Evolutionary conservation across 345 rosid species (phyloP), one percentile per base, ranked within the genome.

Genomic region (Brassica juncea): DNA sequence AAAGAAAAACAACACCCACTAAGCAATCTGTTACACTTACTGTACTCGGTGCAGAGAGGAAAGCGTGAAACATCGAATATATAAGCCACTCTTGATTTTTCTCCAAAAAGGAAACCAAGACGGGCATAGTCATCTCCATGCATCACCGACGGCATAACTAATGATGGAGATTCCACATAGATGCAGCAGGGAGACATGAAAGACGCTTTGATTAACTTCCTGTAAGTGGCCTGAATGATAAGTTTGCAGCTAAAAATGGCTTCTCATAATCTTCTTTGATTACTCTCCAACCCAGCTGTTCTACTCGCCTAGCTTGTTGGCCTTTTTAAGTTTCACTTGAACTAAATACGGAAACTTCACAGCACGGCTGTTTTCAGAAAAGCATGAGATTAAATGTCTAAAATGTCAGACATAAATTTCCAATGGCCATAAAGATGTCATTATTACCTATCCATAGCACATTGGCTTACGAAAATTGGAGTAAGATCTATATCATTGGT

Each of bases 111-210:
- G 77, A 85, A 95, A 80, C 97, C 98, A 70, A 95, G 84, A 74
- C 83, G 89, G 66, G 91, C 67, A 83, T 93, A 95, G 68, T 95
- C 98, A 87, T 93, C 99, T 83, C 99, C 99, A 81, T 95, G 98
- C 96, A 93, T 91, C 81, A 95, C 99, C 98, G 93, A 72, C 35
- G 79, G 67, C 55, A 81, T 60, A 39, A 37, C 35, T 74, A 35
- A 37, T 5, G 67, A 72, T 49, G 6, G 32, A 70, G 67, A 23
- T 57, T 34, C 65, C 71, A 31, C 39, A 74, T 32, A 12, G 42
- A 30, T 39, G 39, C 59, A 47, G 60, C 6, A 73, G 37, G 6
- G 61, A 66, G 72, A 59, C 19, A 70, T 52, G 57, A 21, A 74
- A 58, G 75, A 81, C 79, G 65, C 44, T 78, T 64, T 47, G 75